Conservation (phyloP, 1,139 yeast species). For the Maudiozyma humilis region DNA sequence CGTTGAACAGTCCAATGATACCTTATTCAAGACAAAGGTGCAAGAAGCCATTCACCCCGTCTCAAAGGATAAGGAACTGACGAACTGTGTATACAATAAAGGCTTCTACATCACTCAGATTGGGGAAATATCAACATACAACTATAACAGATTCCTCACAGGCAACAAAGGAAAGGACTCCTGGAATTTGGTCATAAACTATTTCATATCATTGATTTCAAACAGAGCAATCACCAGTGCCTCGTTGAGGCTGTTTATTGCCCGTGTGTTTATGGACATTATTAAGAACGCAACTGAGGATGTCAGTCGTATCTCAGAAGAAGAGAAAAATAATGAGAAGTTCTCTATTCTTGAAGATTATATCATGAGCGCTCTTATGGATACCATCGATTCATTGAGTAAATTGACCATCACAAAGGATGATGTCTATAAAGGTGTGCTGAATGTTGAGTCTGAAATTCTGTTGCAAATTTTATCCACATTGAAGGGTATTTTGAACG, state of each 20-base stretch:
- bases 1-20: constrained; percentile 36
- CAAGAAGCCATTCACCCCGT: constrained; percentile 13
- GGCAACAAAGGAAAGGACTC: constrained; percentile 27
- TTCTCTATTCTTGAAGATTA: constrained; percentile 18
- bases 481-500: constrained; percentile 62
- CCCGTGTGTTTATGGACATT: constrained; percentile 43
- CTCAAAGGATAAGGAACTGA: constrained; percentile 8
- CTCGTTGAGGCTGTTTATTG: constrained; percentile 41
- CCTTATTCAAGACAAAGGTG: constrained; percentile 19
- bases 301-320: constrained; percentile 31
- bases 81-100: constrained; percentile 32
- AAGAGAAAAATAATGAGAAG: constrained; percentile 9
- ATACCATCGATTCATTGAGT: constrained; percentile 18
- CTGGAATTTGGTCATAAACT: constrained; percentile 43
- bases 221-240: constrained; percentile 33
- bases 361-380: constrained; percentile 19
- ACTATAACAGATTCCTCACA: constrained; percentile 43
- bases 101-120: constrained; percentile 34
- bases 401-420: constrained; percentile 24
- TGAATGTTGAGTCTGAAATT: constrained; percentile 49
- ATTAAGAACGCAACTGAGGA: constrained; percentile 41
- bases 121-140: constrained; percentile 42
- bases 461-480: constrained; percentile 55
- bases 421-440: constrained; percentile 25
- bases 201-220: constrained; percentile 40